Base-by-base conservation (phyloP, 2,329 filamentous ascomycete genomes). In the Arachnomyces sp. region DNA sequence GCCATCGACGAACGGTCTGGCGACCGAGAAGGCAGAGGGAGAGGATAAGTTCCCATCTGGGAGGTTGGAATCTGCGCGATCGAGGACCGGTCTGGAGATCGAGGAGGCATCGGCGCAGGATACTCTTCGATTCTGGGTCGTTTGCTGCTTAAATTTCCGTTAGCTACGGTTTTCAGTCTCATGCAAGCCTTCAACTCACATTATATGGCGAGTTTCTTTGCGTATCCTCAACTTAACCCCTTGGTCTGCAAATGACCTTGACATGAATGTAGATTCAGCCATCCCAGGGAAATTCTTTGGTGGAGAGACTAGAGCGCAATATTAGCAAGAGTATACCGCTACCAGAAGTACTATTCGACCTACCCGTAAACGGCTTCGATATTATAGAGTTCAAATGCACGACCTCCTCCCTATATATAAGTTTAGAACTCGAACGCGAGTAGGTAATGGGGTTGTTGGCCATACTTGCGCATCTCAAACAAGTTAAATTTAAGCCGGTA, bases 191-290 rank as follows among this genome's bases (percentile, higher is more conserved):
- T 9, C 11, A 29, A 59, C 60, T 54, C 45, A 64, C 64, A 65
- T 54, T 43, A 65, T 49, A n/a, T 73, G 73, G 42, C 84, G 73
- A 33, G 84, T 82, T 60, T 94, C 87, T 58, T 94, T 94, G 40
- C 87, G 78, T 34, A 94, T 72, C 38, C 87, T 75, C 25, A 94
- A 67, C 38, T 86, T 81, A 11, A 94, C 84, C 7, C 88, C 88
- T 58, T 94, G 87, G 52, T 94, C 87, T 48, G 83, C 84, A 60
- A 94, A 90, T 0, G 82, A 80, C 38, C 85, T 75, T 1, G 87
- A 92, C 32, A 94, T 65, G 49, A 81, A 79, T 0, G 86, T 92
- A 2, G 86, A 93, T 59, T 90, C 84, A 34, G 77, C 72, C 76
- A 92, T 81, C 28, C 87, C 84, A 8, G 81, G 80, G 56, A 86